Evolutionary conservation across 2,329 filamentous ascomycete species (phyloP).

Genomic region (Aspergillus fructus): DNA sequence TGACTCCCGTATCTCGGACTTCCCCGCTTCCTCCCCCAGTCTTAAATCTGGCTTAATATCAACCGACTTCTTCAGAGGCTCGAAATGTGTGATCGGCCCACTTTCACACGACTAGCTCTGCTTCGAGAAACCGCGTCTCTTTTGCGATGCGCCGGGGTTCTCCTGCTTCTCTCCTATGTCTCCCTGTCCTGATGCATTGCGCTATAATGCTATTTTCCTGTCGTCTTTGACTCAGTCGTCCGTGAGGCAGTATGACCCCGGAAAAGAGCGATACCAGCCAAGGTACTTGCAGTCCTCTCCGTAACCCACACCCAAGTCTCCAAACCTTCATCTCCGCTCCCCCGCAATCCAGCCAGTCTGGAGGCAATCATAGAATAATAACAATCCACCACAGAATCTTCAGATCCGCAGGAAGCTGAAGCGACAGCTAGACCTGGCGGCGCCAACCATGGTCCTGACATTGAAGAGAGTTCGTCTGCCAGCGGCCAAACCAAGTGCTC

Average conservation of each 20-base stretch:
- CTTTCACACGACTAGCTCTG: slow-evolving; percentile 5
- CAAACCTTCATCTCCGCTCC: not conserved
- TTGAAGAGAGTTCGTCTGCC: slow-evolving; percentile 11
- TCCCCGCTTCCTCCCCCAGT: slow-evolving; percentile 5
- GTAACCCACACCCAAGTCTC: no score
- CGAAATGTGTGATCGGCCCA: slow-evolving; percentile 9
- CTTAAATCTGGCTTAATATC: slow-evolving; percentile 4
- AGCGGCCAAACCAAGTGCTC: slow-evolving; percentile 31
- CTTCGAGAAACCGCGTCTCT: slow-evolving; percentile 8
- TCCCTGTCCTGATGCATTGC: not conserved
- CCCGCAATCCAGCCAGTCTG: slow-evolving; percentile 4
- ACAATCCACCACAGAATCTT: slow-evolving; percentile 14
- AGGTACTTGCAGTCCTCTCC: slow-evolving; percentile 18
- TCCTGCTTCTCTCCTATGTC: not conserved
- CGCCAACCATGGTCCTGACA: slow-evolving; percentile 13
- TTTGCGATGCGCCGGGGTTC: slow-evolving; percentile 6
- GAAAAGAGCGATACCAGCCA: slow-evolving; percentile 24
- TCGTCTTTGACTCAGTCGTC: slow-evolving; percentile 9
- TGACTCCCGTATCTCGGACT: not conserved
- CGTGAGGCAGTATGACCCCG: slow-evolving; percentile 31
- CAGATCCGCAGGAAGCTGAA: slow-evolving; percentile 19
- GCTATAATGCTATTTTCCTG: slow-evolving; percentile 18
- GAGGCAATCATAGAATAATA: not conserved
- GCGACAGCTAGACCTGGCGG: slow-evolving; percentile 10
- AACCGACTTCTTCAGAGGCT: slow-evolving; percentile 1